Evolutionary conservation across 2,329 filamentous ascomycete genomes (phyloP).

Genomic region (Penicillium sp.): DNA sequence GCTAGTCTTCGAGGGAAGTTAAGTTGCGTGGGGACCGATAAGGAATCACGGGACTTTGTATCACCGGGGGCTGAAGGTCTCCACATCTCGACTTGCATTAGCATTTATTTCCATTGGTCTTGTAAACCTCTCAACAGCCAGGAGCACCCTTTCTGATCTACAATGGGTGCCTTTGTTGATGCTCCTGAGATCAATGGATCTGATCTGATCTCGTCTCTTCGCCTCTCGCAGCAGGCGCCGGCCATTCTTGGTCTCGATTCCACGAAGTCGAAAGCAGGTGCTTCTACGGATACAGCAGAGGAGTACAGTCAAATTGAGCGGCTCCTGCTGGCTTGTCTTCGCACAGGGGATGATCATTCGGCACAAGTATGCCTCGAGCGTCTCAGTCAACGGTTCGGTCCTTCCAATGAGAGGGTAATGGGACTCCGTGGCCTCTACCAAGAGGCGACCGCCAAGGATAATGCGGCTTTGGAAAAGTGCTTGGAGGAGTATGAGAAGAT

Average conservation of each 20-base stretch:
- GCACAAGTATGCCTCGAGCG: slow-evolving; percentile 70
- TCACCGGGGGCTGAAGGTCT: slow-evolving; percentile 1
- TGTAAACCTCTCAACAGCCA: neutral
- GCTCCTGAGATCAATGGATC: slow-evolving; percentile 24
- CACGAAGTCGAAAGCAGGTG: slow-evolving; percentile 45
- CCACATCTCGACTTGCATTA: slow-evolving; percentile 1
- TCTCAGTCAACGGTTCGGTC: slow-evolving; percentile 73
- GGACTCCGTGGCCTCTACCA: slow-evolving; percentile 75
- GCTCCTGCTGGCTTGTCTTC: slow-evolving; percentile 73
- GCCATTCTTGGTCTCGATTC: slow-evolving; percentile 41
- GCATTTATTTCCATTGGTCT: neutral
- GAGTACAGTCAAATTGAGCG: slow-evolving; percentile 85
- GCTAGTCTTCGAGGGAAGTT: slow-evolving; percentile 1
- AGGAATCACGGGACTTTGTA: slow-evolving; percentile 22
- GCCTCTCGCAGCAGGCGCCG: slow-evolving; percentile 41
- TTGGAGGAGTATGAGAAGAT: slow-evolving; percentile 72
- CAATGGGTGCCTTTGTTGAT: slow-evolving; percentile 14
- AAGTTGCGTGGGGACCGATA: slow-evolving; percentile 17
- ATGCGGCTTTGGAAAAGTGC: slow-evolving; percentile 60
- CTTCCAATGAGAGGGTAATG: slow-evolving; percentile 77
- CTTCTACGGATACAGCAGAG: slow-evolving; percentile 63
- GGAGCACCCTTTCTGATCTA: neutral
- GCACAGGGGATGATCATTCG: slow-evolving; percentile 72
- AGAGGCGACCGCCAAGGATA: slow-evolving; percentile 68
- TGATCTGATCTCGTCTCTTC: slow-evolving; percentile 45